Conservation (phyloP, 2,329 filamentous ascomycete genomes). For the Claviceps pazoutovae region DNA sequence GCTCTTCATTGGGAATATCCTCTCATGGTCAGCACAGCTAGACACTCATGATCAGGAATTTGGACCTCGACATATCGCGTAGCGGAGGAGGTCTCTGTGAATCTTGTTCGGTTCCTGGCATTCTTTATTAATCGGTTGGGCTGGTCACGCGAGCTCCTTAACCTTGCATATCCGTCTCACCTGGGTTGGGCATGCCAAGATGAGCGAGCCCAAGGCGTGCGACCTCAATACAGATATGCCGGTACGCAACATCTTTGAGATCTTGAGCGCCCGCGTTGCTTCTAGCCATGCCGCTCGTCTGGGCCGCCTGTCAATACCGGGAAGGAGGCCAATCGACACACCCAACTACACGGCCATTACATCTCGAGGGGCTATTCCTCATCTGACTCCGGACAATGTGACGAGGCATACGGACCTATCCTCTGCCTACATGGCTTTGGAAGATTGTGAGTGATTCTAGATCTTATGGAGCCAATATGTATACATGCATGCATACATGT, state of each 20-base stretch:
- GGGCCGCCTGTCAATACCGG: slow-evolving; percentile 49
- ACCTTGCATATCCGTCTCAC: not conserved
- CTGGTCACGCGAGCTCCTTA: not conserved
- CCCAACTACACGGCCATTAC: slow-evolving; percentile 70
- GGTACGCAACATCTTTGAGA: slow-evolving; percentile 26
- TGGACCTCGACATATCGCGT: not conserved
- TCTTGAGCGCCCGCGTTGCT: slow-evolving; percentile 27
- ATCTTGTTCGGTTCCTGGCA: not conserved
- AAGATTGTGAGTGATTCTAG: slow-evolving; percentile 61
- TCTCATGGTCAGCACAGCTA: not conserved
- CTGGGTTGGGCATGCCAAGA: slow-evolving; percentile 7
- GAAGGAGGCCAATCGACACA: slow-evolving; percentile 56
- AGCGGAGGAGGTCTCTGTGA: not conserved
- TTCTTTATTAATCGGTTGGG: not conserved
- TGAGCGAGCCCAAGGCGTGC: slow-evolving; percentile 13
- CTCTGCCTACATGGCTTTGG: slow-evolving; percentile 68
- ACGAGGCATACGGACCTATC: slow-evolving; percentile 47
- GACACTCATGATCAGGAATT: not conserved
- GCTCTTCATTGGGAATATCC: not conserved
- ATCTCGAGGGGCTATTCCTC: slow-evolving; percentile 74
- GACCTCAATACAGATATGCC: slow-evolving; percentile 11
- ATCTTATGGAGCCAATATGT: too few relatives aligned
- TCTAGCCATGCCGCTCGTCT: slow-evolving; percentile 43
- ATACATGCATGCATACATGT: too few relatives aligned
- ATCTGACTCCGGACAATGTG: slow-evolving; percentile 77